Conservation (phyloP, 345 rosid species). For the Bruguiera gymnorhiza region DNA sequence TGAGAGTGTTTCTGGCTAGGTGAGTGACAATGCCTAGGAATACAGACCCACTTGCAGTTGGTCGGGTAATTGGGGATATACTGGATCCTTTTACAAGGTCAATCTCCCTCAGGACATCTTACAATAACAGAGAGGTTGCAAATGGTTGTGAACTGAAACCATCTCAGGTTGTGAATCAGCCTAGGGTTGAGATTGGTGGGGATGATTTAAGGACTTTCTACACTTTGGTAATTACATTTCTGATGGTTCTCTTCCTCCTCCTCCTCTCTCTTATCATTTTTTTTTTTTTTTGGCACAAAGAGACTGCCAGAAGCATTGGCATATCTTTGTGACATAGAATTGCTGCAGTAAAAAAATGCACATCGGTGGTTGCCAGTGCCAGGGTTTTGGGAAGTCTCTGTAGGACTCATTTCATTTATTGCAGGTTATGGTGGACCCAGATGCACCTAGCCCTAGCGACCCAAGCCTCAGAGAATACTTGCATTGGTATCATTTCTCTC, state of each 20-base stretch:
- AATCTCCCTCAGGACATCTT: conserved; percentile 38
- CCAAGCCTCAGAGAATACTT: conserved; percentile 56
- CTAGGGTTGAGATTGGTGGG: conserved; percentile 63
- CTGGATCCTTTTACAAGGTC: conserved; percentile 54
- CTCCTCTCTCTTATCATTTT: no score
- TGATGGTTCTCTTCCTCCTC: background rate
- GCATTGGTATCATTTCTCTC: conserved; percentile 42
- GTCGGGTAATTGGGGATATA: conserved; percentile 67
- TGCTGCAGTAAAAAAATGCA: no score
- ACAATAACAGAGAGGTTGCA: conserved; percentile 31
- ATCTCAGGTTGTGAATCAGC: conserved; percentile 45
- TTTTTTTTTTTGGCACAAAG: no score
- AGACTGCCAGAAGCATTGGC: no score
- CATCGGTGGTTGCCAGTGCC: no score
- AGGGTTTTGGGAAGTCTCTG: no score
- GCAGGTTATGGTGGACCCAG: conserved; percentile 75
- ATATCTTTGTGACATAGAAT: no score
- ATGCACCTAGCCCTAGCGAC: conserved; percentile 73
- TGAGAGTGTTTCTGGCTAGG: background rate
- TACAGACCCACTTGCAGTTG: conserved; percentile 60
- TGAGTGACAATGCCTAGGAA: conserved; percentile 40
- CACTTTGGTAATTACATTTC: conserved; percentile 41
- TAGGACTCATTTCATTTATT: background rate
- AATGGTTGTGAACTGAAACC: conserved; percentile 68
- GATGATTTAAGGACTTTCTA: conserved; percentile 61